Base-by-base conservation (phyloP, 371 early-diverging fungal species). In the Sporodiniella umbellata region DNA sequence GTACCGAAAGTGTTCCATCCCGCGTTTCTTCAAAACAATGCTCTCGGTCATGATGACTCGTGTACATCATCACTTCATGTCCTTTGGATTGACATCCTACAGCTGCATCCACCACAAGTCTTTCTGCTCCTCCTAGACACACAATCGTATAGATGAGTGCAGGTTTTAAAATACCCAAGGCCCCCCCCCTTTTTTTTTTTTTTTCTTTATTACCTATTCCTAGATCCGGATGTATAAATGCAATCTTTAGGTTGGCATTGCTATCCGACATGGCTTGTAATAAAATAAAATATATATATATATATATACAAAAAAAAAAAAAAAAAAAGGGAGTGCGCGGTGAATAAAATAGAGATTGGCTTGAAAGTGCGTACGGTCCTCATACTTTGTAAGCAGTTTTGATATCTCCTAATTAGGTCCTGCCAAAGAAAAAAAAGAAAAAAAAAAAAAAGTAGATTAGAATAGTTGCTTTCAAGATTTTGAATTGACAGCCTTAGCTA, bases 61-160 rank as follows among this genome's bases (percentile, higher is more conserved):
- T 96, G 63, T 85, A 95, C 52, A 96, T 76, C 28, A 68, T 60
- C 0, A 96, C 89, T 8, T 74, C 55, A 71, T 97, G 94, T 8
- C 95, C 95, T 30, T 73, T 79, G 21, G 64, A 53, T 64, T 92
- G 86, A 42, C 95, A 75, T 18, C 89, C 91, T 0, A 86, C 70
- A 2, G 96, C 96, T 1, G 94, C 88, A 77, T 98, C 96, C 10
- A 96, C 94, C 0, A 96, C 88, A n/a, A 98, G 76, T 19, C 97
- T 78, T 66, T 98, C 98, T 6, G 98, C 98, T 19, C 98, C 98
- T 39, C 96, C 95, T 84, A 58, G 12, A 23, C 21, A 23, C 14
- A 11, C 10, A 19, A 12, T 26, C 1, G 33, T 33, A 38, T 47
- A 45, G 8, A 26, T 12, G 30, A 28, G 30, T 4, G 30, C 10